Percentiles rank a stretch among this genome's conserved stretches.
phyloP scores from a whole-genome alignment of 805 yeast species.

The Ogataea methylovora region DNA sequence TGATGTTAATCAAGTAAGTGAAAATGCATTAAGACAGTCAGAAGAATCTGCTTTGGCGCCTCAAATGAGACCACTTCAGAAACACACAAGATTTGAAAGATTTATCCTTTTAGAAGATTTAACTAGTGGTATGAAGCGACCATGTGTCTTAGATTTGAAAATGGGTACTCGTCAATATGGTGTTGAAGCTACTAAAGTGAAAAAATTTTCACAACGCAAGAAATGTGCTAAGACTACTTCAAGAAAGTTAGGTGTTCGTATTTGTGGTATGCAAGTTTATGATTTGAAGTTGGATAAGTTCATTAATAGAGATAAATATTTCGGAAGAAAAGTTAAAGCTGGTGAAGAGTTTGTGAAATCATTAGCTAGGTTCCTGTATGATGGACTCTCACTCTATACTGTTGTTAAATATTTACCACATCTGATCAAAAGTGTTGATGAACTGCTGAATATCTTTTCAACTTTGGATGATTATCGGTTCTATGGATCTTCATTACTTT shows the following conservation, averaged over 20 bases:
- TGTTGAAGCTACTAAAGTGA: slow-evolving; percentile 71
- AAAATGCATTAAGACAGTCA: background rate
- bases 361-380: slow-evolving; percentile 69
- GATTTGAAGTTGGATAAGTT: slow-evolving; percentile 37
- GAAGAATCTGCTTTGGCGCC: background rate
- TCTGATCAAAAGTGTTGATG: slow-evolving; percentile 52
- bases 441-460: slow-evolving; percentile 46
- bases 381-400: slow-evolving; percentile 55
- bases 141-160: slow-evolving; percentile 90
- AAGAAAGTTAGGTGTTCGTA: slow-evolving; percentile 74
- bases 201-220: slow-evolving; percentile 68
- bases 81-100: slow-evolving; percentile 56
- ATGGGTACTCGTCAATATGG: slow-evolving; percentile 99
- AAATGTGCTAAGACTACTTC: slow-evolving; percentile 84
- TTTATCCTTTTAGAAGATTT: slow-evolving; percentile 86
- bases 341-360: slow-evolving; percentile 77
- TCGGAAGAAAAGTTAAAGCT: slow-evolving; percentile 67
- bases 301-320: slow-evolving; percentile 81
- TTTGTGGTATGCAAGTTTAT: slow-evolving; percentile 94
- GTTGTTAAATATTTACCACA: slow-evolving; percentile 60
- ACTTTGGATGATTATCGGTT: slow-evolving; percentile 70
- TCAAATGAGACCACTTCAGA: slow-evolving; percentile 4
- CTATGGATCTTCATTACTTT: slow-evolving; percentile 82
- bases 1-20: no score
- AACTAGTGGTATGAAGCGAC: slow-evolving; percentile 71